Percentiles rank a stretch among this genome's conserved stretches.
Conservation (phyloP, 176 grass and related monocot genomes). For the Avena eriantha region DNA sequence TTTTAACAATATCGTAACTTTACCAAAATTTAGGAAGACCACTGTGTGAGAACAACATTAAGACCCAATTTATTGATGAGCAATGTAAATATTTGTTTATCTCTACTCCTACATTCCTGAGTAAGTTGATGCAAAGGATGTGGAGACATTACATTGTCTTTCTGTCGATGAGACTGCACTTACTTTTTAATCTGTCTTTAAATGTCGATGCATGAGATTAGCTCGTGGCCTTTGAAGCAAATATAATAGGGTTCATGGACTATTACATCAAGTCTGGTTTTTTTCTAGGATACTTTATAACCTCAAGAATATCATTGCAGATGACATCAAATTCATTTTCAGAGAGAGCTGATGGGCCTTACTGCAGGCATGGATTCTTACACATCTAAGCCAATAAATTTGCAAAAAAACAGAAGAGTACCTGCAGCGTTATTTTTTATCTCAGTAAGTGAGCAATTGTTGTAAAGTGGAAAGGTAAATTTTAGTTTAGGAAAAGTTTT, state of each 20-base stretch:
- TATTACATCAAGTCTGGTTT: background rate
- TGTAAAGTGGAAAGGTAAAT: conserved; percentile 64
- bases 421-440: conserved; percentile 62
- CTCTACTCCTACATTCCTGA: too few relatives aligned
- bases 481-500: conserved; percentile 69
- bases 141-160: background rate
- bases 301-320: too few relatives aligned
- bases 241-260: background rate
- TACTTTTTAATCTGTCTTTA: conserved; percentile 6
- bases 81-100: background rate
- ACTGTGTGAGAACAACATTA: background rate
- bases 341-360: too few relatives aligned
- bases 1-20: background rate
- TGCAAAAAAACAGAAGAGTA: conserved; percentile 76
- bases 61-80: background rate
- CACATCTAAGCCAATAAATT: conserved; percentile 84
- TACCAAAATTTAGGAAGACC: background rate
- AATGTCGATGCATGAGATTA: conserved; percentile 25
- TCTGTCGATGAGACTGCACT: background rate
- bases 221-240: background rate
- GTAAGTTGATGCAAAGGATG: too few relatives aligned
- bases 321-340: too few relatives aligned
- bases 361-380: conserved; percentile 80
- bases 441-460: conserved; percentile 60
- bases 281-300: too few relatives aligned